Conservation (phyloP, 1,284 basidiomycete genomes). For the Grifola frondosa region DNA sequence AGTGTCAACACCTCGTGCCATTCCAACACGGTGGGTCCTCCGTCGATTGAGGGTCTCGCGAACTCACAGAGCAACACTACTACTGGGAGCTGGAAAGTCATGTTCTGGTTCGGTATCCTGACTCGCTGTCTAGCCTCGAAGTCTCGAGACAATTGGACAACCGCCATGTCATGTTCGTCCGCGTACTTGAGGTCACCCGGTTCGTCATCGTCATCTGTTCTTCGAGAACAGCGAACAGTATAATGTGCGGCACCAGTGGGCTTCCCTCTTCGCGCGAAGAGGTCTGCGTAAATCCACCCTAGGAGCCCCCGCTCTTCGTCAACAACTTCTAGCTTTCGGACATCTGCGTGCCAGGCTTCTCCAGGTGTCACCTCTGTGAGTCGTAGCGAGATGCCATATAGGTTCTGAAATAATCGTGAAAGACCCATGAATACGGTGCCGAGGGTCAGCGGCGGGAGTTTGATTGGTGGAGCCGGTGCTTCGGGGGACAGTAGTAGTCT, state of each 20-base stretch:
- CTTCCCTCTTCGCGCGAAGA: conserved; percentile 86
- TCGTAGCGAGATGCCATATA: conserved; percentile 87
- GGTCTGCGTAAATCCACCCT: conserved; percentile 93
- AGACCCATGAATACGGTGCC: conserved; percentile 87
- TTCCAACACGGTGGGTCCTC: conserved; percentile 73
- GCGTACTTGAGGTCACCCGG: conserved; percentile 56
- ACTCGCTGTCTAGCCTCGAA: conserved; percentile 65
- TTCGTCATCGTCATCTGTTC: conserved; percentile 89
- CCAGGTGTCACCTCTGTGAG: conserved; percentile 68
- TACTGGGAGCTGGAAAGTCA: conserved; percentile 85
- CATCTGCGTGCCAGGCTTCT: conserved; percentile 87
- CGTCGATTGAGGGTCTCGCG: conserved; percentile 57
- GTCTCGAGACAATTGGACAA: conserved; percentile 45
- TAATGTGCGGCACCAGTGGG: conserved; percentile 94
- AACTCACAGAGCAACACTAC: conserved; percentile 94
- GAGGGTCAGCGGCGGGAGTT: conserved; percentile 73
- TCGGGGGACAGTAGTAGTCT: conserved; percentile 87
- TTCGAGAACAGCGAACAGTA: conserved; percentile 91
- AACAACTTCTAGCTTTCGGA: conserved; percentile 90
- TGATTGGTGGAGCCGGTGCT: conserved; percentile 65
- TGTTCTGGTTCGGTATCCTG: conserved; percentile 56
- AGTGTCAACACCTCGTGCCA: conserved; percentile 96
- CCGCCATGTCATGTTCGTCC: conserved; percentile 36
- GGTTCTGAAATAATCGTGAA: conserved; percentile 77
- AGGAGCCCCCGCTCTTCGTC: conserved; percentile 85